phyloP scores from a whole-genome alignment of 805 yeast genomes.

The Candida saitoana region DNA sequence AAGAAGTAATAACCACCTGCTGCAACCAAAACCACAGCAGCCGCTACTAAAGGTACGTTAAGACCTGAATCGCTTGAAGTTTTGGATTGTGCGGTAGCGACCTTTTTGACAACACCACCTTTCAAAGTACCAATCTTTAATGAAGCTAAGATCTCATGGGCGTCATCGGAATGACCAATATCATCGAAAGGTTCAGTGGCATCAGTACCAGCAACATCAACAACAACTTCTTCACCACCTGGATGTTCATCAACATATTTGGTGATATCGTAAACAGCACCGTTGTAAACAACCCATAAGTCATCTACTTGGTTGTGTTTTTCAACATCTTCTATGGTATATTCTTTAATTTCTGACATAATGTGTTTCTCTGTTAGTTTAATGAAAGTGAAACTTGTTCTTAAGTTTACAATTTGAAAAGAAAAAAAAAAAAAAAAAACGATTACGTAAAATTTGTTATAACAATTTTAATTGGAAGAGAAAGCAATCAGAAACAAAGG shows the following conservation, averaged over 20 bases:
- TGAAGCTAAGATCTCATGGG: slow-evolving; percentile 67
- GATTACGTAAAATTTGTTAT: background rate
- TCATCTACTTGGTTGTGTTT: slow-evolving; percentile 37
- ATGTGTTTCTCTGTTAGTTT: background rate
- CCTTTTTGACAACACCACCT: slow-evolving; percentile 44
- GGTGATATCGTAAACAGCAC: slow-evolving; percentile 39
- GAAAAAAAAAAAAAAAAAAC: background rate
- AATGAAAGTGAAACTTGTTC: background rate
- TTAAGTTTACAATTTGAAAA: background rate
- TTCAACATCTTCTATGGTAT: slow-evolving; percentile 51
- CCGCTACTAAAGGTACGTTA: slow-evolving; percentile 28
- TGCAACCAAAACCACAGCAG: slow-evolving; percentile 36
- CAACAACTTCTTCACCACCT: slow-evolving; percentile 46
- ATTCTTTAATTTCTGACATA: slow-evolving; percentile 32
- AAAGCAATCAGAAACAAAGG: too few relatives aligned
- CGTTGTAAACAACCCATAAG: slow-evolving; percentile 44
- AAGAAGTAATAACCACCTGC: slow-evolving; percentile 41
- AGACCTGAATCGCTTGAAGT: slow-evolving; percentile 15
- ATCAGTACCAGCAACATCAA: slow-evolving; percentile 41
- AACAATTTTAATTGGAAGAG: too few relatives aligned
- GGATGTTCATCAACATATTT: slow-evolving; percentile 45
- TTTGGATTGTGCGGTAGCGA: slow-evolving; percentile 19
- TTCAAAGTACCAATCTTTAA: slow-evolving; percentile 78
- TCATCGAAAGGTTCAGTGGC: slow-evolving; percentile 53
- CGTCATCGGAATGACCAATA: slow-evolving; percentile 97